Percentiles rank a stretch among this genome's conserved stretches.
These are phyloP conservation scores for Dendryphion nanum DNA, from an alignment of 2,329 filamentous ascomycete species.

Conservation along the genomic window DNA sequence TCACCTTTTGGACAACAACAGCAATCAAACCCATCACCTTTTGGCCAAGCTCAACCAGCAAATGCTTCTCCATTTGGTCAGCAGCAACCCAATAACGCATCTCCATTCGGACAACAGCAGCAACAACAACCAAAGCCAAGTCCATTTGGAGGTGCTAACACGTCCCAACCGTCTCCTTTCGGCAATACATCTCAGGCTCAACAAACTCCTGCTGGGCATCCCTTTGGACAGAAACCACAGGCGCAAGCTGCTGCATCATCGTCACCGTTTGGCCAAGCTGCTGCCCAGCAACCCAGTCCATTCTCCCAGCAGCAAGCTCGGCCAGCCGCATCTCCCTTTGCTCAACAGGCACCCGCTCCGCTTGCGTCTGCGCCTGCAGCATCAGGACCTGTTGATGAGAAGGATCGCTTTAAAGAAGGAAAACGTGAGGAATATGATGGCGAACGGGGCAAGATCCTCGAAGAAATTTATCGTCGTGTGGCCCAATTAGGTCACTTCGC, in stretches of 20 bases:
- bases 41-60: constrained; percentile 20
- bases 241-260: constrained; percentile 6
- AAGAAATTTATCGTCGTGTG: constrained; percentile 64
- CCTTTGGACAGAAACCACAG: constrained; percentile 20
- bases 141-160: constrained; percentile 41
- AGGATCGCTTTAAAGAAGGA: constrained; percentile 58
- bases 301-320: constrained; percentile 3
- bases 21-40: constrained; percentile 21
- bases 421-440: constrained; percentile 58
- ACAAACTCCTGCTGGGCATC: constrained; percentile 13
- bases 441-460: constrained; percentile 51
- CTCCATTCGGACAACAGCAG: constrained; percentile 18
- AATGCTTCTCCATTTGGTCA: constrained; percentile 14
- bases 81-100: constrained; percentile 11
- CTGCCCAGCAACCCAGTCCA: constrained; percentile 1
- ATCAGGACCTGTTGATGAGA: constrained; percentile 22
- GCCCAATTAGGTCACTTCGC: constrained; percentile 66
- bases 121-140: constrained; percentile 4
- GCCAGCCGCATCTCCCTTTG: constrained; percentile 54
- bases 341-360: constrained; percentile 51
- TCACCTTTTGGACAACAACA: constrained; percentile 15
- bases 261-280: constrained; percentile 8
- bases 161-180: constrained; percentile 27
- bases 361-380: constrained; percentile 2
- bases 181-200: constrained; percentile 13